Base-by-base conservation (phyloP, 2,329 filamentous ascomycete genomes). In the Orbilia oligospora region DNA sequence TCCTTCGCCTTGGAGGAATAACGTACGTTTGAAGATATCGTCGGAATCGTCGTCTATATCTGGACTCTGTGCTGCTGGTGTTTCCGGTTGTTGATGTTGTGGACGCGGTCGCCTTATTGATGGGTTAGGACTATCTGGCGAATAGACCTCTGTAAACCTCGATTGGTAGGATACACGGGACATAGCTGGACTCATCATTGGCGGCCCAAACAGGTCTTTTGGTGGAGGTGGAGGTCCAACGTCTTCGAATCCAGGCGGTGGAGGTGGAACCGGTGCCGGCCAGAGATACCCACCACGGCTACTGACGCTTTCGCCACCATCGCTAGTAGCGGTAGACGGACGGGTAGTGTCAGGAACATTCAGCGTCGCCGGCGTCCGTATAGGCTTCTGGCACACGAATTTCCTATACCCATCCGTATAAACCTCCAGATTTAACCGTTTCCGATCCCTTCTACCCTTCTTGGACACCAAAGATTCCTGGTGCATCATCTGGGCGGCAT, bases 141-240 rank as follows among this genome's bases (percentile, higher is more conserved):
- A 79, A 70, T 79, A 79, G 33, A 79, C 70, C 49, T 79, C 76
- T 16, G 76, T 79, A 27, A 79, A 79, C 16, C 71, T 66, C 5
- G 76, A 79, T 16, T 65, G 63, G 33, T 72, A 72, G 46, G 38
- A 38, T 33, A 72, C 44, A 5, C 76, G 61, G 2, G 66, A 58
- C 56, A 79, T 69, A 5, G 69, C 70, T 2, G 76, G 76, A 44
- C 69, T 75, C 58, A 71, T 63, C 64, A 63, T 46, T 36, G 10
- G 44, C 16, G 64, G 38, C 18, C 71, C 49, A 20, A 33, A 12
- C 8, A 63, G 51, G 24, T 76, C 70, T 14, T 76, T 71, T 14
- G 72, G 67, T 53, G 76, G 76, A 20, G 76, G 70, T n/a, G 76
- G 64, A 1, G 69, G 71, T 9, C 65, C 70, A 20, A 70, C 44